Conservation (phyloP, 768 basidiomycete species). For the Crepidotus variabilis region DNA sequence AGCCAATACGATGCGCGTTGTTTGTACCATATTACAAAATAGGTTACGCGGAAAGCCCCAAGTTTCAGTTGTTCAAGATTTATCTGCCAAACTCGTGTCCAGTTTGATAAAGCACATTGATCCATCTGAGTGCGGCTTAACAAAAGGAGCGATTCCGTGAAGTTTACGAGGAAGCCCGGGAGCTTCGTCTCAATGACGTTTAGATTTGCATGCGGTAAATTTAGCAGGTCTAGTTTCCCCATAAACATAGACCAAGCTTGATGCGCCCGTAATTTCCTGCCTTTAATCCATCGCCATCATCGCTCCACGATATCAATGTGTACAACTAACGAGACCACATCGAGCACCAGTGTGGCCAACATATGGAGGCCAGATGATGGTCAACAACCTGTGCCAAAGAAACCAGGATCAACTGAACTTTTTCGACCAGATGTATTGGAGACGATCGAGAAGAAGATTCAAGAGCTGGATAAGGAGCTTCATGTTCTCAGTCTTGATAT, state of each 20-base stretch:
- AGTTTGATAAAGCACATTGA: too few species aligned
- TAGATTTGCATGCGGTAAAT: too few species aligned
- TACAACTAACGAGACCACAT: background rate
- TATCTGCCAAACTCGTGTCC: too few species aligned
- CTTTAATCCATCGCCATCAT: background rate
- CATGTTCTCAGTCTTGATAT: slow-evolving; percentile 69
- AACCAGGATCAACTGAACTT: slow-evolving; percentile 30
- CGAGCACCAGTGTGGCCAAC: background rate
- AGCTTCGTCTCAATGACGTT: too few species aligned
- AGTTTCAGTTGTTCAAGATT: too few species aligned
- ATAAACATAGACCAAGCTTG: background rate
- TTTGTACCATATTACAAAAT: too few species aligned
- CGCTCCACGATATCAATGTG: background rate
- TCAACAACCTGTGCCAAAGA: slow-evolving; percentile 24
- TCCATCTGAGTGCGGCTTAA: too few species aligned
- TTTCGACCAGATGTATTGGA: slow-evolving; percentile 57
- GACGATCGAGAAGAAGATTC: slow-evolving; percentile 56
- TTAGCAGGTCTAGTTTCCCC: too few species aligned
- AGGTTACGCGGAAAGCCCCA: too few species aligned
- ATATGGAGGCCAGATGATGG: slow-evolving; percentile 44
- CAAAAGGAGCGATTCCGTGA: too few species aligned
- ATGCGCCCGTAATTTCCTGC: background rate
- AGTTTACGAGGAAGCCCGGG: too few species aligned
- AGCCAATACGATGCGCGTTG: too few species aligned
- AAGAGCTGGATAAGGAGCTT: slow-evolving; percentile 49